Evolutionary conservation across 768 basidiomycete genomes (phyloP).

Genomic region (Udeniomyces megalosporus): DNA sequence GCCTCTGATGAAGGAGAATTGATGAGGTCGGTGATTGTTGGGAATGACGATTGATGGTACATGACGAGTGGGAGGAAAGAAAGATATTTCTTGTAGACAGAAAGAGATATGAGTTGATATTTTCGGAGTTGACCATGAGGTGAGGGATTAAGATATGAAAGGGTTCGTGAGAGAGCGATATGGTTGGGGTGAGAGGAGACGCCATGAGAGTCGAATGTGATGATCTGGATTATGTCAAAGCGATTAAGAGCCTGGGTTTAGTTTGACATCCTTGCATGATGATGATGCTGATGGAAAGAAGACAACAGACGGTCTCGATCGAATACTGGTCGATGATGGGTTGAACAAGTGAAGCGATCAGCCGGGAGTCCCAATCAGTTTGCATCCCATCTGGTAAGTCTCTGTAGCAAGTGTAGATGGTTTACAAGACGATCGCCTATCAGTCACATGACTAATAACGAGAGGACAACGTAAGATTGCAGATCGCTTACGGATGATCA

Average conservation of each 20-base stretch:
- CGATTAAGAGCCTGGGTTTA: not conserved
- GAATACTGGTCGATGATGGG: constrained; percentile 40
- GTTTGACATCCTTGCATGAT: not conserved
- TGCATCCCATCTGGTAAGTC: constrained; percentile 62
- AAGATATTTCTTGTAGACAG: constrained; percentile 53
- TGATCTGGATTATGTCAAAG: constrained; percentile 38
- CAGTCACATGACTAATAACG: not conserved
- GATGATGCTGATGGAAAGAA: not conserved
- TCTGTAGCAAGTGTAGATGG: too few species aligned
- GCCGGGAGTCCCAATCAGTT: constrained; percentile 39
- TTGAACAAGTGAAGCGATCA: constrained; percentile 38
- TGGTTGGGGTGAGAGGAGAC: constrained; percentile 83
- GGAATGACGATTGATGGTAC: too few species aligned
- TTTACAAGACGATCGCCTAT: not conserved
- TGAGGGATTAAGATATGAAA: constrained; percentile 22
- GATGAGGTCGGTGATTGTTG: too few species aligned
- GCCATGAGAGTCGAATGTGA: constrained; percentile 66
- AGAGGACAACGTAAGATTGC: not conserved
- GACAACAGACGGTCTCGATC: constrained; percentile 45
- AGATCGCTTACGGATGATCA: constrained; percentile 49
- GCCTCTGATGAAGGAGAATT: too few species aligned
- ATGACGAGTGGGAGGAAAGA: too few species aligned
- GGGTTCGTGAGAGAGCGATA: constrained; percentile 45
- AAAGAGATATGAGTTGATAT: constrained; percentile 25
- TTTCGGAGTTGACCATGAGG: too few species aligned